Base-by-base conservation (phyloP, 441 rosid species). In the Kokia cookei region DNA sequence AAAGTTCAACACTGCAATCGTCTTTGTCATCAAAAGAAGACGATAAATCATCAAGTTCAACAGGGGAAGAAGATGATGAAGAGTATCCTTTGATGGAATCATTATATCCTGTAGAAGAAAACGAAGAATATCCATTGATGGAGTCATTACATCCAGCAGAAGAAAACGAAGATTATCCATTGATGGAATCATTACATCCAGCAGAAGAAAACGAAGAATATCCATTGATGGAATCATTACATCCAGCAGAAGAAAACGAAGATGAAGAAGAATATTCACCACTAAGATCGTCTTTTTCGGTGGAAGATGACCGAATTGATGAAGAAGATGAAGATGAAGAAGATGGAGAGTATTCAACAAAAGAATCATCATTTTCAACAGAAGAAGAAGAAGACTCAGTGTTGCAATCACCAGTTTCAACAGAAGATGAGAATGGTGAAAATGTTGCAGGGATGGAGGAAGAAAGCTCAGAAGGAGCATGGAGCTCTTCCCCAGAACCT, bases 401-500 rank as follows among this genome's bases (percentile, higher is more conserved):
- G n/a, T 40, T 47, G 24, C 15, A 47, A 60, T 60, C 63, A 59
- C 10, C 51, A 45, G 24, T 45, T 17, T 53, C 70, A 12, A 65
- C 54, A 45, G 70, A 64, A 3, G 70, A 65, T 45, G 54, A 45
- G 37, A 65, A 43, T 6, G 37, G 19, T 22, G 69, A 45, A 22
- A 24, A 22, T 43, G 70, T 7, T 22, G 3, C 17, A 11, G 61
- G 75, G 57, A 40, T 73, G 5, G 75, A 48, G 0, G 32, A 79
- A 29, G 83, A 75, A 10, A 73, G 61, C 64, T 78, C 77, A 0
- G 84, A 76, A 69, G 86, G 62, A 77, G 69, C 77, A 47, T 77
- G 67, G 35, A 77, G 77, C 77, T 78, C 86, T 51, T 82, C 84
- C 9, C 27, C 65, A n/a, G 90, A 79, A 24, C 80, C 78, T 47